These are phyloP conservation scores for Fraxinus americana DNA, from an alignment of 257 asterid species.

Conservation along the genomic window DNA sequence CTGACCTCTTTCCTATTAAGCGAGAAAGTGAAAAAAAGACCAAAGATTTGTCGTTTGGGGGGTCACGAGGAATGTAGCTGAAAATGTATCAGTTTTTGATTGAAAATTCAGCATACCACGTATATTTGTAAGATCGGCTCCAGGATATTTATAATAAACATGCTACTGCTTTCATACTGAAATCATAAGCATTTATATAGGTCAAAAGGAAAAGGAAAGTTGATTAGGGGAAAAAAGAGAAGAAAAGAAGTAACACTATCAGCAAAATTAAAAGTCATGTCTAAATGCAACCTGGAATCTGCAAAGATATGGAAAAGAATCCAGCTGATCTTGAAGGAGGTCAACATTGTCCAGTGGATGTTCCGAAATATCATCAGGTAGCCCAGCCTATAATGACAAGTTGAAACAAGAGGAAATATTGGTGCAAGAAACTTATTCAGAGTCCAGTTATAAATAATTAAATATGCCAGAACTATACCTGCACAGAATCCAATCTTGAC, in stretches of 20 bases:
- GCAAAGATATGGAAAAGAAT: constrained; percentile 89
- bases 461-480: constrained; percentile 50
- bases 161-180: constrained; percentile 95
- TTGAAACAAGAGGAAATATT: constrained; percentile 17
- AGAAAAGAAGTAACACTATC: neutral
- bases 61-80: constrained; percentile 12
- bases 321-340: constrained; percentile 98
- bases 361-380: constrained; percentile 80
- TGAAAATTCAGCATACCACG: constrained; percentile 54
- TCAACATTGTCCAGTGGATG: constrained; percentile 95
- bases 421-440: neutral
- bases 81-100: constrained; percentile 14
- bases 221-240: neutral
- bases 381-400: constrained; percentile 59
- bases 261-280: constrained; percentile 8
- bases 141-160: constrained; percentile 75
- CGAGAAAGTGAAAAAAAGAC: neutral
- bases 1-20: constrained; percentile 77
- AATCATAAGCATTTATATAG: constrained; percentile 32
- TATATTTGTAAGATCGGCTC: constrained; percentile 90
- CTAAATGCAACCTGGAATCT: constrained; percentile 75
- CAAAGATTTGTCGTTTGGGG: constrained; percentile 7
- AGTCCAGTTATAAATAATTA: constrained; percentile 14
- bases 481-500: constrained; percentile 94
- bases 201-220: neutral